Conservation (phyloP, 2,329 filamentous ascomycete species). For the Tolypocladium album region DNA sequence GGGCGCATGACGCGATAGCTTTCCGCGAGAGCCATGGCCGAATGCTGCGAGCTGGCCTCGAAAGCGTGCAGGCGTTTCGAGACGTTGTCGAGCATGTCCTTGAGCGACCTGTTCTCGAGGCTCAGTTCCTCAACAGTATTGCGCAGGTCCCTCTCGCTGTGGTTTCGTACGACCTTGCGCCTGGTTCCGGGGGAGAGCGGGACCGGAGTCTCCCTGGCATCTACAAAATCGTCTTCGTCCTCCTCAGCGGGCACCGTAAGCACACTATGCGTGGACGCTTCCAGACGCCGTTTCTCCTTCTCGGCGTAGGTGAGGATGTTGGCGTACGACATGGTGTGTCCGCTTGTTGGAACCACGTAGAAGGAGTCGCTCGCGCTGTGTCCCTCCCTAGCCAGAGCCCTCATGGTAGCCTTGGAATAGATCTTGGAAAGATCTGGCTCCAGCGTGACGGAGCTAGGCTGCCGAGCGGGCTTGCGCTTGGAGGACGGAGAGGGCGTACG, state of each 20-base stretch:
- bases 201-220: slow-evolving; percentile 60
- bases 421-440: slow-evolving; percentile 74
- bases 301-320: slow-evolving; percentile 68
- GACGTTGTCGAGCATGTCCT: slow-evolving; percentile 75
- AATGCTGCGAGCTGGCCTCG: slow-evolving; percentile 83
- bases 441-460: slow-evolving; percentile 11
- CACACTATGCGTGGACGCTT: slow-evolving; percentile 37
- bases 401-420: slow-evolving; percentile 76
- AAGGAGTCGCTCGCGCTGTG: slow-evolving; percentile 65
- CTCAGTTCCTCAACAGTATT: slow-evolving; percentile 82
- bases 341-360: slow-evolving; percentile 87
- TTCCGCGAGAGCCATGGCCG: slow-evolving; percentile 75
- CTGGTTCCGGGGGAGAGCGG: slow-evolving; percentile 31
- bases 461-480: slow-evolving; percentile 18
- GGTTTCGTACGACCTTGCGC: slow-evolving; percentile 28
- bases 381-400: slow-evolving; percentile 62
- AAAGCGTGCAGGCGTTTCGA: slow-evolving; percentile 85
- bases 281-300: slow-evolving; percentile 52
- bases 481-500: slow-evolving; percentile 23
- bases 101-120: slow-evolving; percentile 78
- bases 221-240: slow-evolving; percentile 79
- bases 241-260: slow-evolving; percentile 43
- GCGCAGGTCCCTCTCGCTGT: slow-evolving; percentile 32
- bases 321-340: slow-evolving; percentile 87
- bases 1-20: slow-evolving; percentile 58